Conservation (phyloP, 768 basidiomycete genomes). For the Suillus sp. region DNA sequence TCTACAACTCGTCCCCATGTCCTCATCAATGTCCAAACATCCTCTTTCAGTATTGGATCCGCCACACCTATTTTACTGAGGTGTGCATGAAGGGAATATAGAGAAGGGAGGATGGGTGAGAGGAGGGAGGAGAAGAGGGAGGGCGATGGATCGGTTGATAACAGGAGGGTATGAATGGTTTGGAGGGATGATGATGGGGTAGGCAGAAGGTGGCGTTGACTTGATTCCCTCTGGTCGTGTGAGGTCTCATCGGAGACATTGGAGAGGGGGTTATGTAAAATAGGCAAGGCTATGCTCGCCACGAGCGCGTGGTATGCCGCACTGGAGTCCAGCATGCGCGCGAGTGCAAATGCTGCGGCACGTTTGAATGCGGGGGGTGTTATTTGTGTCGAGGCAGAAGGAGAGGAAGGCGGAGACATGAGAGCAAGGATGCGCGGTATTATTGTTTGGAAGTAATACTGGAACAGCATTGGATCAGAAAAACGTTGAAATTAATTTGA, state of each 20-base stretch:
- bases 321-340: conserved; percentile 56
- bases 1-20: conserved; percentile 78
- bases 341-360: conserved; percentile 68
- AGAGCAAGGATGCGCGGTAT: conserved; percentile 57
- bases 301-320: conserved; percentile 22
- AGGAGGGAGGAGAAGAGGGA: conserved; percentile 60
- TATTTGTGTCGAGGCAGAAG: conserved; percentile 15
- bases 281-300: conserved; percentile 42
- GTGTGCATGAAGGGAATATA: conserved; percentile 66
- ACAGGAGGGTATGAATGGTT: conserved; percentile 56
- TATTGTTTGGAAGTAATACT: conserved; percentile 66
- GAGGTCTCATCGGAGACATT: conserved; percentile 7
- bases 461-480: neutral
- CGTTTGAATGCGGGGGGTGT: conserved; percentile 47
- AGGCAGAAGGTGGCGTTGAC: neutral
- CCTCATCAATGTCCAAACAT: conserved; percentile 57
- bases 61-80: conserved; percentile 57
- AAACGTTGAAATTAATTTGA: neutral
- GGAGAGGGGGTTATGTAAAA: conserved; percentile 58
- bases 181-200: conserved; percentile 46
- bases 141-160: conserved; percentile 82
- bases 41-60: conserved; percentile 65
- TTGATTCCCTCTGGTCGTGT: neutral
- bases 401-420: conserved; percentile 32
- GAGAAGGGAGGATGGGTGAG: conserved; percentile 63